Evolutionary conservation across 306 rosid genomes (phyloP).

Genomic region (Acacia acuminata): DNA sequence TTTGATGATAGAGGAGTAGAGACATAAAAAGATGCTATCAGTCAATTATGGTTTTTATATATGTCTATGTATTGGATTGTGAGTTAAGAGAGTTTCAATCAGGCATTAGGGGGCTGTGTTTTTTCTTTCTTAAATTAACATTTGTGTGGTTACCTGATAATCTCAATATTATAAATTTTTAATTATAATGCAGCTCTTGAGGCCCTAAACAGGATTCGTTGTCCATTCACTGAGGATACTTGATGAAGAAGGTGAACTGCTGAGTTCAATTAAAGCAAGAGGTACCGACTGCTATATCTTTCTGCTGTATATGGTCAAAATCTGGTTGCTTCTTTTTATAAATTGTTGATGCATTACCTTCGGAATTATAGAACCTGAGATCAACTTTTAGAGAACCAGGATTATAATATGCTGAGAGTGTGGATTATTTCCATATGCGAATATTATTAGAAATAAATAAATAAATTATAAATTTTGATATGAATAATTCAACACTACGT

Average conservation of each 20-base stretch:
- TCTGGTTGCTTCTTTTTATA: neutral
- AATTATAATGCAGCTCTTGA: slow-evolving; percentile 70
- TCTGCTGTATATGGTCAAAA: neutral
- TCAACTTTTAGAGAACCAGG: neutral
- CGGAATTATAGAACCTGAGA: neutral
- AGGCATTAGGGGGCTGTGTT: neutral
- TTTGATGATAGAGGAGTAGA: neutral
- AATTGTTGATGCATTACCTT: neutral
- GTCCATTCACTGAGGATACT: slow-evolving; percentile 69
- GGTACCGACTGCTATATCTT: slow-evolving; percentile 42
- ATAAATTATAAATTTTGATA: no score
- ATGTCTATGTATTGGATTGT: slow-evolving; percentile 11
- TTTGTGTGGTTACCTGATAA: slow-evolving; percentile 13
- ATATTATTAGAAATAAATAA: no score
- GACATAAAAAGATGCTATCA: neutral
- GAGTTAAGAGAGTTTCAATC: neutral
- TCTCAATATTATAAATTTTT: slow-evolving; percentile 19
- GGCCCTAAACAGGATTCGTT: slow-evolving; percentile 52
- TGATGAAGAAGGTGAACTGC: slow-evolving; percentile 62
- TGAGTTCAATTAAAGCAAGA: slow-evolving; percentile 62
- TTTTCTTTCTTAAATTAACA: neutral
- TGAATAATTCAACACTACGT: no score
- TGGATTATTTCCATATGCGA: neutral
- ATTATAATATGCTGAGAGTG: neutral
- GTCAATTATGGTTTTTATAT: no score